Evolutionary conservation across 2,329 filamentous ascomycete species (phyloP).

Genomic region (Fusarium keratoplasticum): DNA sequence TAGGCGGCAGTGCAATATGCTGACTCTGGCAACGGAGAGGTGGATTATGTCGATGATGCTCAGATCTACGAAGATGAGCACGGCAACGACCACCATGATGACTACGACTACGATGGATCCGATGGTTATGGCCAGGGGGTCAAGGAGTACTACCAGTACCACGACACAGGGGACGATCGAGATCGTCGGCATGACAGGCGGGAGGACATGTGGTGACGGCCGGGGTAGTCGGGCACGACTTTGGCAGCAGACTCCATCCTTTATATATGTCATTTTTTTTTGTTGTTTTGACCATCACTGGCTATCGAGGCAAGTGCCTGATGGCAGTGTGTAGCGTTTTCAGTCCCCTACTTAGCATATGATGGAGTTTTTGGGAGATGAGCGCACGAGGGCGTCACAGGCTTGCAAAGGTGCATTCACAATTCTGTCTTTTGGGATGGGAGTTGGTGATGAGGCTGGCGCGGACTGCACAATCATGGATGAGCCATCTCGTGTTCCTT

Average conservation of each 20-base stretch:
- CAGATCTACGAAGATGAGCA: constrained; percentile 67
- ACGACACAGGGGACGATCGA: constrained; percentile 48
- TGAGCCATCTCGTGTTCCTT: constrained; percentile 20
- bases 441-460: constrained; percentile 27
- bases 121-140: constrained; percentile 53
- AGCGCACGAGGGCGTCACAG: constrained; percentile 37
- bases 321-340: constrained; percentile 40
- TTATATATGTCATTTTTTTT: constrained; percentile 38
- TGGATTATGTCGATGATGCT: constrained; percentile 64
- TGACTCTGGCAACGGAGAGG: constrained; percentile 56
- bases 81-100: constrained; percentile 52
- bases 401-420: constrained; percentile 36
- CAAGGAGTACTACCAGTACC: constrained; percentile 57
- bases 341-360: constrained; percentile 46
- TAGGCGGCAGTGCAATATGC: constrained; percentile 61
- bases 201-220: constrained; percentile 59
- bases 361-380: constrained; percentile 49
- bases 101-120: constrained; percentile 53
- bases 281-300: constrained; percentile 33
- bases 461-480: constrained; percentile 26
- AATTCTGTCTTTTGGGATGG: constrained; percentile 30
- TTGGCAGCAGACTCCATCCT: constrained; percentile 26
- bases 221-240: constrained; percentile 11
- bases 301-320: constrained; percentile 31
- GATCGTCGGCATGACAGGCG: constrained; percentile 50